phyloP scores from a whole-genome alignment of 2,329 filamentous ascomycete genomes.

The Stagonosporopsis cucurbitacearum region DNA sequence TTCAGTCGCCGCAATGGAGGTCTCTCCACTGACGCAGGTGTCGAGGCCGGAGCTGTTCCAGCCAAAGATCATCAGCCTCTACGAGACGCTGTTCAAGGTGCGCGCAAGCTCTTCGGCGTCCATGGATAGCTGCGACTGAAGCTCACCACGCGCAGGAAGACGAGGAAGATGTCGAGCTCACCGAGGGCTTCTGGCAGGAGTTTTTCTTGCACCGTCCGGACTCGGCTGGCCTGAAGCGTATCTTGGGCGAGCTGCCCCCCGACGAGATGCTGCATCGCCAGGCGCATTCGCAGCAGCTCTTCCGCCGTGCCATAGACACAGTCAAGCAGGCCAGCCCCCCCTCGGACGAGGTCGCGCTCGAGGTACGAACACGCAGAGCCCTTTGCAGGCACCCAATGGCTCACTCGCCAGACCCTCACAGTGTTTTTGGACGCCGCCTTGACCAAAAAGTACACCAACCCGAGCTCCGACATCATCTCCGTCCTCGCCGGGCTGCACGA shows the following conservation, averaged over 20 bases:
- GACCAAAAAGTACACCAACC: conserved; percentile 90
- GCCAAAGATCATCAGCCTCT: conserved; percentile 91
- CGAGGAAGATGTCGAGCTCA: conserved; percentile 70
- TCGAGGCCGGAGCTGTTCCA: conserved; percentile 87
- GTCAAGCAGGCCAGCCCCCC: conserved; percentile 67
- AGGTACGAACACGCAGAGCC: conserved; percentile 65
- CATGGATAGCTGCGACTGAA: not conserved
- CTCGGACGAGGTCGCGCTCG: conserved; percentile 79
- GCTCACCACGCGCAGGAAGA: conserved; percentile 51
- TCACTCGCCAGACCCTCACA: conserved; percentile 76
- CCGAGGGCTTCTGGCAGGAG: conserved; percentile 94
- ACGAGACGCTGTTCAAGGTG: conserved; percentile 78
- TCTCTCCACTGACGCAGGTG: conserved; percentile 92
- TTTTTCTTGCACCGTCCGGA: conserved; percentile 92
- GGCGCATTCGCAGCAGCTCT: conserved; percentile 76
- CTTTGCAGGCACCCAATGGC: conserved; percentile 40
- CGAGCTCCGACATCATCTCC: conserved; percentile 92
- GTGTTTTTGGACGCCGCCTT: conserved; percentile 84
- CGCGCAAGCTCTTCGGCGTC: conserved; percentile 16
- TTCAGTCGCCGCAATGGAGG: conserved; percentile 67
- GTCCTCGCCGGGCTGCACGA: conserved; percentile 88
- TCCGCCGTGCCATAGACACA: conserved; percentile 73
- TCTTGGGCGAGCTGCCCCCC: conserved; percentile 73
- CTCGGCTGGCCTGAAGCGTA: conserved; percentile 67
- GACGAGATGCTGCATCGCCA: conserved; percentile 80